Evolutionary conservation across 2,329 filamentous ascomycete species (phyloP).

Genomic region (Bipolaris sorokiniana): DNA sequence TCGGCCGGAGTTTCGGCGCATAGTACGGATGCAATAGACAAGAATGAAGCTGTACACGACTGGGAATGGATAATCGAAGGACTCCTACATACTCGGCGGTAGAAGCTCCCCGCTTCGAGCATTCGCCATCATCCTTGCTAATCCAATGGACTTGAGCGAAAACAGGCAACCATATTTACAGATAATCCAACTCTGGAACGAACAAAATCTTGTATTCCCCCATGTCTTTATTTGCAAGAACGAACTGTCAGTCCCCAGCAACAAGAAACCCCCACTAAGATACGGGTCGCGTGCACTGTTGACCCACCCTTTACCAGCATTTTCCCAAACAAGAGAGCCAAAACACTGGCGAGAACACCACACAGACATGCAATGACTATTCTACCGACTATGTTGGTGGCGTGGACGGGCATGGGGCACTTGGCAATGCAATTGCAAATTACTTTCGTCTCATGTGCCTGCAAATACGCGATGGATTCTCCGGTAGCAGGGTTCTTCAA

Average conservation of each 20-base stretch:
- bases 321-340: background rate
- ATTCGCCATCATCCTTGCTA: background rate
- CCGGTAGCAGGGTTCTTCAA: background rate
- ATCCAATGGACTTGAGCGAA: background rate
- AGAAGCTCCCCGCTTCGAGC: too few species aligned
- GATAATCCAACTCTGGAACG: background rate
- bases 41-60: background rate
- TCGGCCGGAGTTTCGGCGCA: background rate
- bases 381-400: too few species aligned
- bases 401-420: background rate
- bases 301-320: background rate
- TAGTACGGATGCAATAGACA: background rate
- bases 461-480: background rate
- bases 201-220: background rate
- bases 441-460: background rate
- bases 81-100: background rate
- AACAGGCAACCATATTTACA: background rate
- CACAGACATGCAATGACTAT: too few species aligned
- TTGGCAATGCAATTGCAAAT: background rate
- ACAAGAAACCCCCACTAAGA: background rate
- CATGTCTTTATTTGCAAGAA: background rate
- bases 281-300: background rate
- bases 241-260: background rate
- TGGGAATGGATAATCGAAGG: background rate
- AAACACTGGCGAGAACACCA: background rate